Conservation (phyloP, 2,329 filamentous ascomycete genomes). For the Cryphonectria carpinicola region DNA sequence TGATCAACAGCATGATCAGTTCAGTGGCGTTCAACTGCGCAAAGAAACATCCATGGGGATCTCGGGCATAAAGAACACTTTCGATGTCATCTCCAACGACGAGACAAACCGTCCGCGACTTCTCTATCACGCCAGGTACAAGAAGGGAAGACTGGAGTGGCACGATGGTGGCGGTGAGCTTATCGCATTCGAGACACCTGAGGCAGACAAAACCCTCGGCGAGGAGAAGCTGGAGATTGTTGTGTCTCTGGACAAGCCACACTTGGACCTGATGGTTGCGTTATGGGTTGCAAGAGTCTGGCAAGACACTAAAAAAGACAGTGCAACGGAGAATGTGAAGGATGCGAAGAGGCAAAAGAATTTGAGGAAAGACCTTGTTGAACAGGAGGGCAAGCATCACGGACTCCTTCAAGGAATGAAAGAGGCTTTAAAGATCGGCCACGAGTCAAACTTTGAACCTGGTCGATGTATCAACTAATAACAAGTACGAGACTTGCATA, state of each 20-base stretch:
- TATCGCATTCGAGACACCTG: slow-evolving; percentile 6
- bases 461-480: neutral
- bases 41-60: neutral
- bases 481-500: neutral
- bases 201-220: neutral
- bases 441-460: neutral
- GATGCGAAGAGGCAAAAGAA: neutral
- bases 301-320: slow-evolving; percentile 4
- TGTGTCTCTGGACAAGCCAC: slow-evolving; percentile 13
- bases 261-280: slow-evolving; percentile 14
- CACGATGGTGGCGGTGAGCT: slow-evolving; percentile 11
- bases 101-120: neutral
- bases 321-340: neutral
- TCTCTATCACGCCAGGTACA: slow-evolving; percentile 11
- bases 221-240: slow-evolving; percentile 19
- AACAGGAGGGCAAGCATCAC: slow-evolving; percentile 5
- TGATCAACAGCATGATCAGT: slow-evolving; percentile 7
- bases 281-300: slow-evolving; percentile 19
- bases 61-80: neutral
- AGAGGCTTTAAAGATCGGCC: slow-evolving; percentile 13
- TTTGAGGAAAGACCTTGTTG: slow-evolving; percentile 6
- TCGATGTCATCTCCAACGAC: slow-evolving; percentile 2
- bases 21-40: slow-evolving; percentile 8
- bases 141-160: slow-evolving; percentile 23
- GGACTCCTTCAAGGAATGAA: slow-evolving; percentile 13